Conservation (phyloP, 1,284 basidiomycete genomes). For the Sparassis latifolia region DNA sequence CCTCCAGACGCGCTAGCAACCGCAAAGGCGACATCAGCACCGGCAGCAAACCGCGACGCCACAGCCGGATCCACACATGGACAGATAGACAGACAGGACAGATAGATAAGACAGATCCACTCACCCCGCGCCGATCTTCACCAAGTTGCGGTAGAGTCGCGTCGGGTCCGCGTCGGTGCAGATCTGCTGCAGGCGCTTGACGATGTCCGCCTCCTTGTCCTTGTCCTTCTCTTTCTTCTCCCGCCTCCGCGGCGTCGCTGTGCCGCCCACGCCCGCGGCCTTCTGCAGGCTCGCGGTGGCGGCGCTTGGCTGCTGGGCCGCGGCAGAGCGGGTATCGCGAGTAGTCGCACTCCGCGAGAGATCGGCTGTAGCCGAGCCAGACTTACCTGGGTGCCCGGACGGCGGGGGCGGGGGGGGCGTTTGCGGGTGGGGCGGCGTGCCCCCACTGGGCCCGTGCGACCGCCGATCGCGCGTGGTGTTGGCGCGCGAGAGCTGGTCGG, state of each 20-base stretch:
- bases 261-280: slow-evolving; percentile 38
- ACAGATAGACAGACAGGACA: not conserved
- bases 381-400: slow-evolving; percentile 17
- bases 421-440: slow-evolving; percentile 11
- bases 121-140: slow-evolving; percentile 97
- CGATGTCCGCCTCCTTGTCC: slow-evolving; percentile 84
- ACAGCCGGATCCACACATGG: too few relatives aligned
- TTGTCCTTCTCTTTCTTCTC: slow-evolving; percentile 83
- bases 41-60: not conserved
- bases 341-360: slow-evolving; percentile 11
- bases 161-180: slow-evolving; percentile 98
- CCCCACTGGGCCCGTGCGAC: slow-evolving; percentile 25
- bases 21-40: slow-evolving; percentile 2
- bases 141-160: slow-evolving; percentile 83
- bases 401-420: slow-evolving; percentile 11
- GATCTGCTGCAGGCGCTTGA: slow-evolving; percentile 86
- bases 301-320: slow-evolving; percentile 38
- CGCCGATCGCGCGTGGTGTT: slow-evolving; percentile 60
- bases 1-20: slow-evolving; percentile 83
- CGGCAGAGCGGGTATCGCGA: slow-evolving; percentile 14
- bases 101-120: slow-evolving; percentile 23
- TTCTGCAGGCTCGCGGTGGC: slow-evolving; percentile 58
- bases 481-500: slow-evolving; percentile 51
- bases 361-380: slow-evolving; percentile 42
- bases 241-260: slow-evolving; percentile 74